These are phyloP conservation scores for Chlorella ohadii DNA, from an alignment of 139 green algal genomes.

Conservation along the genomic window DNA sequence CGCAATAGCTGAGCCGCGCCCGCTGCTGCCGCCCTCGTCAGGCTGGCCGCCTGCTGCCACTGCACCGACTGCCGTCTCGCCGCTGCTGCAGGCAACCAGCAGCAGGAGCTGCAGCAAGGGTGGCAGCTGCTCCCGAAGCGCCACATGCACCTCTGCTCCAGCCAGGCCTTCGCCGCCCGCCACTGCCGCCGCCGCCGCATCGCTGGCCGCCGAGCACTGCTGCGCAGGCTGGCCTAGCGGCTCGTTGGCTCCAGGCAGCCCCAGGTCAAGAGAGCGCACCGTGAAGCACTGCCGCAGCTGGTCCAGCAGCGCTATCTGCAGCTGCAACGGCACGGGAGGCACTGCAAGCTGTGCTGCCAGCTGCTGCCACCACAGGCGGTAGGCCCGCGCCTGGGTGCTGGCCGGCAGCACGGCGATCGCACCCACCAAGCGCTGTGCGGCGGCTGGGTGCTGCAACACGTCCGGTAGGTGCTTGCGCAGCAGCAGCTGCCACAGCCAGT, in stretches of 20 bases:
- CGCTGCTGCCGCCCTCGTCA: not conserved
- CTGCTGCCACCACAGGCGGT: slow-evolving; percentile 2
- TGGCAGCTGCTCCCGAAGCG: slow-evolving; percentile 18
- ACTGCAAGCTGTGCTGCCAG: not conserved
- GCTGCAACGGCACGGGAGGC: not conserved
- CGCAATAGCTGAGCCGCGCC: not conserved
- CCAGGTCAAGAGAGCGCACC: too few species aligned
- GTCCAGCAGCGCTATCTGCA: not conserved
- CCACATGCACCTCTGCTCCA: slow-evolving; percentile 15
- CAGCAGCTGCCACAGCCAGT: slow-evolving; percentile 39
- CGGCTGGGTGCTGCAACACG: slow-evolving; percentile 32
- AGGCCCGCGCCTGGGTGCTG: not conserved
- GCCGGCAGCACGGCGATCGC: not conserved
- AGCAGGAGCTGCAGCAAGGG: slow-evolving; percentile 22
- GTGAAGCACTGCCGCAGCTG: slow-evolving; percentile 17
- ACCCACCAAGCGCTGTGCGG: slow-evolving; percentile 7
- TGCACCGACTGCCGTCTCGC: not conserved
- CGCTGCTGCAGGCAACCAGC: not conserved
- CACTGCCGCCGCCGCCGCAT: not conserved
- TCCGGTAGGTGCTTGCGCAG: slow-evolving; percentile 25
- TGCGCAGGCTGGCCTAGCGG: too few species aligned
- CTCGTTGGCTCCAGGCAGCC: too few species aligned
- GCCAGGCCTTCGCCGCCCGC: not conserved
- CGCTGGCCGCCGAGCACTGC: too few species aligned
- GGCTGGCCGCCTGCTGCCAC: not conserved